Conservation (phyloP, 768 basidiomycete genomes). For the Hericium rajendrae region DNA sequence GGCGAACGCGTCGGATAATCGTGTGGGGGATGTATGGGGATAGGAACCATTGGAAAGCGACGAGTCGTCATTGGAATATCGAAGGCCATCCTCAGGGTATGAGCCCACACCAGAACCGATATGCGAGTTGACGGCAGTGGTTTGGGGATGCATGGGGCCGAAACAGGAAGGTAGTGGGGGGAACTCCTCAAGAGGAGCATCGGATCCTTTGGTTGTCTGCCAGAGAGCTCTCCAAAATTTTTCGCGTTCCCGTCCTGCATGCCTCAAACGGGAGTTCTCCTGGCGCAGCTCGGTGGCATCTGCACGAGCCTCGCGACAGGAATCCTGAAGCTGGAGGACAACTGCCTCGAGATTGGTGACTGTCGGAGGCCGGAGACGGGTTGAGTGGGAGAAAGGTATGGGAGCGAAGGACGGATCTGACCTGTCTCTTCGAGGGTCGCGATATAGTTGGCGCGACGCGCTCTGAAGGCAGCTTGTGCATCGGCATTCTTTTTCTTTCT, state of each 20-base stretch:
- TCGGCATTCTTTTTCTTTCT: conserved; percentile 87
- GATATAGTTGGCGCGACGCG: conserved; percentile 77
- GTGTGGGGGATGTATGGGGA: conserved; percentile 26
- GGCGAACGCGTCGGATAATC: conserved; percentile 40
- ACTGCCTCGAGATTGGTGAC: conserved; percentile 82
- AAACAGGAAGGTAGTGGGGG: conserved; percentile 14
- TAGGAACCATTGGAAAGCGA: conserved; percentile 36
- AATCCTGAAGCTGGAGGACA: conserved; percentile 75
- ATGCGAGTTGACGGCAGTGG: conserved; percentile 18
- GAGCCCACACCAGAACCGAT: conserved; percentile 21
- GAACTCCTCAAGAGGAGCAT: conserved; percentile 13
- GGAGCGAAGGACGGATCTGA: conserved; percentile 16
- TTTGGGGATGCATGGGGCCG: conserved; percentile 15
- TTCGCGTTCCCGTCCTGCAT: conserved; percentile 63
- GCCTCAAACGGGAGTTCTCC: conserved; percentile 54
- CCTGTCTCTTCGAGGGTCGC: conserved; percentile 78
- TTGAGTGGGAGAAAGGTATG: conserved; percentile 8
- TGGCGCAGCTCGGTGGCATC: conserved; percentile 55
- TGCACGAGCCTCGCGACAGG: conserved; percentile 56
- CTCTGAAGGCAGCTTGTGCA: conserved; percentile 80
- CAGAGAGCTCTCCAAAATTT: conserved; percentile 63
- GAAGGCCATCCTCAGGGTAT: conserved; percentile 35
- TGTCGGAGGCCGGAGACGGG: conserved; percentile 18
- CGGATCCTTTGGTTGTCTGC: conserved; percentile 44
- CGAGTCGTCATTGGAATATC: conserved; percentile 40